Conservation (phyloP, 1,284 basidiomycete genomes). For the Somion occarium region DNA sequence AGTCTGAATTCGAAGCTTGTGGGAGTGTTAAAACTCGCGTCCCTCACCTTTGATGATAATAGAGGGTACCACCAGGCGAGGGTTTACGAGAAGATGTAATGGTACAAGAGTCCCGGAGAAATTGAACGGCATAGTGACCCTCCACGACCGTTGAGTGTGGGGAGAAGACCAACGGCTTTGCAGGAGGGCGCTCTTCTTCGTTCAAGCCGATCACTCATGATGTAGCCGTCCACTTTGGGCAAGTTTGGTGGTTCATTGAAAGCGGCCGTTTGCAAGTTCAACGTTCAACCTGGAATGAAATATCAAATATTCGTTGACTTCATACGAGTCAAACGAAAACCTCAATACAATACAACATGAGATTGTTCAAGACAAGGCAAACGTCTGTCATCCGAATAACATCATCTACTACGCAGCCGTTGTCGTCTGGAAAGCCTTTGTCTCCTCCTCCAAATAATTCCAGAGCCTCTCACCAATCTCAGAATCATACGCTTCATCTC, state of each 20-base stretch:
- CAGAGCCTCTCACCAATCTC: slow-evolving; percentile 27
- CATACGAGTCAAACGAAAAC: no score
- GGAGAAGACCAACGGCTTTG: background rate
- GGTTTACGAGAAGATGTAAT: slow-evolving; percentile 69
- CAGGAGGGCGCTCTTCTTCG: background rate
- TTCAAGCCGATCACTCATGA: no score
- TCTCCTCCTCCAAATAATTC: slow-evolving; percentile 31
- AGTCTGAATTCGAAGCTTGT: no score
- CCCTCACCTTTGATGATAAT: slow-evolving; percentile 66
- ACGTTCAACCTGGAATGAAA: no score
- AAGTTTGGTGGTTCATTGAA: no score
- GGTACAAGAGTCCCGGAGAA: slow-evolving; percentile 74
- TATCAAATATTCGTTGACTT: no score
- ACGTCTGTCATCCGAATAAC: no score
- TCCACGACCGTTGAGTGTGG: background rate
- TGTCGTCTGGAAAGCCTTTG: slow-evolving; percentile 9
- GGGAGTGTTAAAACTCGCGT: slow-evolving; percentile 5
- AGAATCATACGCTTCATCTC: slow-evolving; percentile 21
- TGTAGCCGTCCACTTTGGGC: no score
- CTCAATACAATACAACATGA: no score
- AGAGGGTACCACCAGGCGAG: slow-evolving; percentile 70
- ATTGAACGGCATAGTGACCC: slow-evolving; percentile 68
- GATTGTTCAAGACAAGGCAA: no score
- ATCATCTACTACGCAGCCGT: no score
- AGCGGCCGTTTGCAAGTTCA: no score